phyloP scores from a whole-genome alignment of 2,329 filamentous ascomycete genomes.

The Leptodontidium sp. region DNA sequence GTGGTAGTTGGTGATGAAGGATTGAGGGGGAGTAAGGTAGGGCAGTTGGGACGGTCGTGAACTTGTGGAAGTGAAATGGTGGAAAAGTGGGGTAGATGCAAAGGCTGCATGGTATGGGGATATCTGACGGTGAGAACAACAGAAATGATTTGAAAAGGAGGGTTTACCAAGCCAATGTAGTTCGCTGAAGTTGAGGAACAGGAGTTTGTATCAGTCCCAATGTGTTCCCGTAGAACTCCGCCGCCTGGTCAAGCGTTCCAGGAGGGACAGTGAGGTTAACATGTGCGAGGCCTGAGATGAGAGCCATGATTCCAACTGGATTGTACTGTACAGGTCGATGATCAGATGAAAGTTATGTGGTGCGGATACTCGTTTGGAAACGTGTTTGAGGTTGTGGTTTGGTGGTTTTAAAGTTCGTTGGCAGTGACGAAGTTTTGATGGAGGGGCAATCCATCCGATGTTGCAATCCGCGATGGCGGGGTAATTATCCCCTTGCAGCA shows the following conservation, averaged over 20 bases:
- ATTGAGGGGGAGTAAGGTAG: not conserved
- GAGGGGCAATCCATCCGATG: not conserved
- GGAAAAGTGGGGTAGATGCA: not conserved
- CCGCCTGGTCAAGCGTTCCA: constrained; percentile 59
- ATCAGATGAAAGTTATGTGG: not conserved
- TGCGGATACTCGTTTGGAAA: not conserved
- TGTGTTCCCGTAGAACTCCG: constrained; percentile 62
- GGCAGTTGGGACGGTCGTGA: not conserved
- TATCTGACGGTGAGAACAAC: not conserved
- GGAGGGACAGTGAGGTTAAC: constrained; percentile 65
- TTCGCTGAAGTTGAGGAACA: constrained; percentile 61
- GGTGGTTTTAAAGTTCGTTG: not conserved
- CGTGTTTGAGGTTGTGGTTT: not conserved
- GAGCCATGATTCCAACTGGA: constrained; percentile 16
- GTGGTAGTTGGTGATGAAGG: not conserved
- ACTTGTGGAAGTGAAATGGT: not conserved
- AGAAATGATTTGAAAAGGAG: not conserved
- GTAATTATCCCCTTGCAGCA: constrained; percentile 5
- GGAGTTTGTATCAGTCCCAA: constrained; percentile 60
- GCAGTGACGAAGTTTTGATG: not conserved
- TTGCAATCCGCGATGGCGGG: constrained; percentile 6
- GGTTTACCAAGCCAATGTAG: constrained; percentile 61
- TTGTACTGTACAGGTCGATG: not conserved
- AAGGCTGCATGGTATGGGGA: not conserved
- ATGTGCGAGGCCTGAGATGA: constrained; percentile 62